phyloP scores from a whole-genome alignment of 345 rosid genomes.

The Moricandia moricandioides region DNA sequence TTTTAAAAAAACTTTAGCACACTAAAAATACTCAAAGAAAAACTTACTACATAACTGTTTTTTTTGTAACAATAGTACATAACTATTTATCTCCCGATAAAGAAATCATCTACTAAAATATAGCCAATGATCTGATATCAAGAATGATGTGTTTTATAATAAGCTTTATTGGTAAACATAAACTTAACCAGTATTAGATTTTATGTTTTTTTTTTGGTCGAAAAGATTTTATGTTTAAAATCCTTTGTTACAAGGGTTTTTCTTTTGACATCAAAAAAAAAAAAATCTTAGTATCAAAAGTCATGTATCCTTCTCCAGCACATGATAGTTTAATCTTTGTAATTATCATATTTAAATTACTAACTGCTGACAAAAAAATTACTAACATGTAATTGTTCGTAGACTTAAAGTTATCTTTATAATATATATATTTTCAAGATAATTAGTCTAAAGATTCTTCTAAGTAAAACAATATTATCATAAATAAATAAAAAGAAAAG shows the following conservation, averaged over 20 bases:
- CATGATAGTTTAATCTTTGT: neutral
- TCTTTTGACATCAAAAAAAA: too few species aligned
- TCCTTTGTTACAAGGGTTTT: neutral
- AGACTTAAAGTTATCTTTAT: neutral
- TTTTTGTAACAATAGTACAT: neutral
- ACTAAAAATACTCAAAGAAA: neutral
- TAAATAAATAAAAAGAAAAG: neutral
- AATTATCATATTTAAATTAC: neutral
- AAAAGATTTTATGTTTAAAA: neutral
- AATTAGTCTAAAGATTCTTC: neutral
- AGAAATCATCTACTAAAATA: neutral
- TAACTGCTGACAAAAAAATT: neutral
- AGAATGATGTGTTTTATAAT: neutral
- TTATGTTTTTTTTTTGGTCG: too few species aligned
- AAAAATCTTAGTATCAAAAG: neutral
- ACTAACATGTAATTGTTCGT: neutral
- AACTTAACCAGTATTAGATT: neutral
- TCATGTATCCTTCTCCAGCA: neutral
- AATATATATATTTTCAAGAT: neutral
- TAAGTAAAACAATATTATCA: neutral
- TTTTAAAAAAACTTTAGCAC: neutral
- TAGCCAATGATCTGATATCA: neutral
- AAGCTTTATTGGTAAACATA: neutral
- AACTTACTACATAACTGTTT: neutral
- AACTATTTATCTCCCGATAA: neutral